Evolutionary conservation across 2,329 filamentous ascomycete species (phyloP).

Genomic region (Pseudocercospora cruenta): DNA sequence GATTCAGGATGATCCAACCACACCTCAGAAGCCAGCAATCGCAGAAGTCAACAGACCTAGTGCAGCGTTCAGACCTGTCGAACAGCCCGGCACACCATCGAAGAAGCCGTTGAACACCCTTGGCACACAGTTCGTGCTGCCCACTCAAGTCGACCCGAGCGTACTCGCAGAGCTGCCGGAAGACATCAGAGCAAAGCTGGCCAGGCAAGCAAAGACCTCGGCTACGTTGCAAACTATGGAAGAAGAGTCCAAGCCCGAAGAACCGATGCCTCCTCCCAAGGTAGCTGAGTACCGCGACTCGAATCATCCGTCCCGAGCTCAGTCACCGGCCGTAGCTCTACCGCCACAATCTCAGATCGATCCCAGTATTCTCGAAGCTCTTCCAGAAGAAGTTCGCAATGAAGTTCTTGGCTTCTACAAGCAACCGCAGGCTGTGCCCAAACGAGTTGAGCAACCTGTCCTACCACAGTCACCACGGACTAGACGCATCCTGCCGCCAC

Average conservation of each 20-base stretch:
- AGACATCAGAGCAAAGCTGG: constrained; percentile 78
- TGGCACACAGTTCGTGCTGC: constrained; percentile 91
- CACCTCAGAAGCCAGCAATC: constrained; percentile 36
- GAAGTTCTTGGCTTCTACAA: constrained; percentile 78
- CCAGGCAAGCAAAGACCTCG: constrained; percentile 54
- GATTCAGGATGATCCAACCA: constrained; percentile 52
- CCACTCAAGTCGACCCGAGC: constrained; percentile 77
- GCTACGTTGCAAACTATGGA: background rate
- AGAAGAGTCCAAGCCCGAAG: background rate
- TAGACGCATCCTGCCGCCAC: constrained; percentile 54
- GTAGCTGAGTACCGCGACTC: constrained; percentile 23
- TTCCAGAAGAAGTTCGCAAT: constrained; percentile 83
- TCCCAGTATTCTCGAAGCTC: constrained; percentile 76
- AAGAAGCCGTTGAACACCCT: constrained; percentile 74
- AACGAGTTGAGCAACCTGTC: constrained; percentile 38
- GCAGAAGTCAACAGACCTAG: constrained; percentile 36
- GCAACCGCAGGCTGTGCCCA: constrained; percentile 38
- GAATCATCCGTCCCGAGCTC: constrained; percentile 30
- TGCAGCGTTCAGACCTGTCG: constrained; percentile 41
- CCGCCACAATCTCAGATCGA: constrained; percentile 79
- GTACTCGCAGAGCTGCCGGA: constrained; percentile 81
- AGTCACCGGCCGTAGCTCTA: constrained; percentile 40
- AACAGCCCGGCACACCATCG: constrained; percentile 49
- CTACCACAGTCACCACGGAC: constrained; percentile 59
- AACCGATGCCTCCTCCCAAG: background rate